phyloP scores from a whole-genome alignment of 768 basidiomycete species.

The Brasilioporus rufonigricans region DNA sequence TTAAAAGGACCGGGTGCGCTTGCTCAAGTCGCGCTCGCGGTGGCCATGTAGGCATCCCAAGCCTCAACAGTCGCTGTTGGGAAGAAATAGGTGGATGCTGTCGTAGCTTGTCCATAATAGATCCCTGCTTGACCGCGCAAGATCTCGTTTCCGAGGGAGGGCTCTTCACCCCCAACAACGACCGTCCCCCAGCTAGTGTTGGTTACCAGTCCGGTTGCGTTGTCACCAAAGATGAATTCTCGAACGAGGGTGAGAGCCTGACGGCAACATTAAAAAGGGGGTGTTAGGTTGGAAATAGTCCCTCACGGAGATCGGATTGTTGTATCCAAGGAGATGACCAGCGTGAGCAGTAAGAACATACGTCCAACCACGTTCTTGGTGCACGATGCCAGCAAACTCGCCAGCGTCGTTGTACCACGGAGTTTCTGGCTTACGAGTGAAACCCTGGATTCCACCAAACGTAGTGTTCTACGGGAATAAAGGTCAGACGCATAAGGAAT shows the following conservation, averaged over 20 bases:
- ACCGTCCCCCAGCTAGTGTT: conserved; percentile 21
- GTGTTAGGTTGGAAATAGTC: background rate
- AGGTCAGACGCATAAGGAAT: background rate
- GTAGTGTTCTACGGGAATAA: conserved; percentile 58
- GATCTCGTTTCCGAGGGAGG: conserved; percentile 43
- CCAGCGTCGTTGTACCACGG: conserved; percentile 60
- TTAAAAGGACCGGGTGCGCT: background rate
- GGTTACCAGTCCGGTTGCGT: conserved; percentile 54
- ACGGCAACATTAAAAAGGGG: background rate
- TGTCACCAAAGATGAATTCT: conserved; percentile 65
- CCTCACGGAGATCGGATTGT: conserved; percentile 45
- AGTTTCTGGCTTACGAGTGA: conserved; percentile 64
- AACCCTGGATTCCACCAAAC: conserved; percentile 75
- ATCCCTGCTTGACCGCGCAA: conserved; percentile 56
- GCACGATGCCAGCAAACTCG: conserved; percentile 63
- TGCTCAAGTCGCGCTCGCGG: background rate
- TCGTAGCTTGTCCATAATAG: conserved; percentile 47
- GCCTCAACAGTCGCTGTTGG: conserved; percentile 55
- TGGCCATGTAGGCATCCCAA: conserved; percentile 50
- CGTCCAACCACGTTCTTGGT: conserved; percentile 64
- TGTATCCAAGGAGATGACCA: conserved; percentile 37
- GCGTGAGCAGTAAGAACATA: conserved; percentile 39
- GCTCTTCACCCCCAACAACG: conserved; percentile 50
- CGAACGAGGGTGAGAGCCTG: conserved; percentile 60
- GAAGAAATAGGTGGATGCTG: conserved; percentile 50